Percentiles rank a stretch among this genome's conserved stretches.
These are phyloP conservation scores for Pythium insidiosum DNA, from an alignment of 352 stramenopile genomes.

Conservation along the genomic window DNA sequence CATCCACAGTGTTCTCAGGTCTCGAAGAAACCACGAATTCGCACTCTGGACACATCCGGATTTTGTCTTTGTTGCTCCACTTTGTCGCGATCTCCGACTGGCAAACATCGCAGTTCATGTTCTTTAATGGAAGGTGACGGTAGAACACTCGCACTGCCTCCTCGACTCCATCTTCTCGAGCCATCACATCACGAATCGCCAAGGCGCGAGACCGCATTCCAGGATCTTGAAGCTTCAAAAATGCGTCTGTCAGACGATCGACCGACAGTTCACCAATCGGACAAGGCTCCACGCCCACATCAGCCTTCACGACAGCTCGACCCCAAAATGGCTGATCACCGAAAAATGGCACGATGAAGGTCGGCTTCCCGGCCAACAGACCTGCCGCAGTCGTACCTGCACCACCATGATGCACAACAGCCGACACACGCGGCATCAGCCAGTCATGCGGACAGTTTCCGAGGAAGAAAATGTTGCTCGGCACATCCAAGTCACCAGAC, in stretches of 20 bases:
- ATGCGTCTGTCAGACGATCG: constrained; percentile 71
- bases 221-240: constrained; percentile 49
- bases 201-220: constrained; percentile 43
- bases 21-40: constrained; percentile 36
- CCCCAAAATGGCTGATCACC: constrained; percentile 94
- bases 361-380: constrained; percentile 87
- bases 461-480: too few species aligned
- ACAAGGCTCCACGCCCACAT: constrained; percentile 82
- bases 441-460: constrained; percentile 6
- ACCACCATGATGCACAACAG: constrained; percentile 36
- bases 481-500: too few species aligned
- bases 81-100: constrained; percentile 33
- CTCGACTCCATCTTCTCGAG: constrained; percentile 77
- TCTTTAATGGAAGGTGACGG: constrained; percentile 67
- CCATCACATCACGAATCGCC: constrained; percentile 53
- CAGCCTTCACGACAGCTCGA: constrained; percentile 67
- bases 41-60: constrained; percentile 48
- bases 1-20: constrained; percentile 28
- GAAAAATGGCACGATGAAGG: constrained; percentile 94
- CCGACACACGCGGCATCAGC: constrained; percentile 3
- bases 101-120: constrained; percentile 80
- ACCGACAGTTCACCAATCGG: constrained; percentile 75
- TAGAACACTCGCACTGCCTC: constrained; percentile 86
- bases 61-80: constrained; percentile 46
- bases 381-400: constrained; percentile 90